A percentile compares a stretch with the other conserved stretches of the same genome.
Evolutionary conservation across 257 asterid genomes (phyloP).

Genomic region (Nicotiana tomentosiformis): DNA sequence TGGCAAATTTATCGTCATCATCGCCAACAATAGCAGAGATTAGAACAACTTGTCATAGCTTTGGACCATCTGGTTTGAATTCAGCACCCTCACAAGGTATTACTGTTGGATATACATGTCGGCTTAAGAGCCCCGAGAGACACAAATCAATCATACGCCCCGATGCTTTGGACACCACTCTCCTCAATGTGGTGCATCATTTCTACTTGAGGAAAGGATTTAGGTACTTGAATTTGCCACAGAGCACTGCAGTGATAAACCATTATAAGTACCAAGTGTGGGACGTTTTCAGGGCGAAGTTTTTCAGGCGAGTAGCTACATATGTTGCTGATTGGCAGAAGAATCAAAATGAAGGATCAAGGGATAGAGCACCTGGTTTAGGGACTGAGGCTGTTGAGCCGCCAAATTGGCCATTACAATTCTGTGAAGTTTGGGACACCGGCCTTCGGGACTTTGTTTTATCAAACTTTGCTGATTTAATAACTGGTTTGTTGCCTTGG

Average conservation of each 20-base stretch:
- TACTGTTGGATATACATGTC: conserved; percentile 83
- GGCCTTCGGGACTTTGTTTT: conserved; percentile 77
- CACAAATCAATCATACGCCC: conserved; percentile 85
- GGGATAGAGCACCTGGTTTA: conserved; percentile 92
- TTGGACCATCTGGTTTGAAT: conserved; percentile 82
- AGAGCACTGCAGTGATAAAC: conserved; percentile 52
- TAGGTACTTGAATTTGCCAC: conserved; percentile 57
- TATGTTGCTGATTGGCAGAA: conserved; percentile 90
- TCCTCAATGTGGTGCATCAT: conserved; percentile 86
- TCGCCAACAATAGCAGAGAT: conserved; percentile 61
- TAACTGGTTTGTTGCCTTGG: conserved; percentile 85
- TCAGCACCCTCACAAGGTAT: conserved; percentile 67
- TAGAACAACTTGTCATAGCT: conserved; percentile 82
- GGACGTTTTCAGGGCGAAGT: conserved; percentile 81
- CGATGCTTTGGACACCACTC: conserved; percentile 58
- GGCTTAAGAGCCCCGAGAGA: conserved; percentile 91
- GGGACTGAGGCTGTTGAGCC: conserved; percentile 98
- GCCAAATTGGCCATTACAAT: conserved; percentile 70
- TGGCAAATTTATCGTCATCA: conserved; percentile 48
- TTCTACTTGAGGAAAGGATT: conserved; percentile 58
- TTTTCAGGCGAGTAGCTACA: conserved; percentile 87
- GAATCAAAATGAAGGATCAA: conserved; percentile 87
- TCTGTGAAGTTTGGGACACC: conserved; percentile 92
- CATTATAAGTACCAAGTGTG: conserved; percentile 92
- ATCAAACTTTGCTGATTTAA: conserved; percentile 55